Conservation (phyloP, 352 stramenopile genomes). For the Phytophthora multivora region DNA sequence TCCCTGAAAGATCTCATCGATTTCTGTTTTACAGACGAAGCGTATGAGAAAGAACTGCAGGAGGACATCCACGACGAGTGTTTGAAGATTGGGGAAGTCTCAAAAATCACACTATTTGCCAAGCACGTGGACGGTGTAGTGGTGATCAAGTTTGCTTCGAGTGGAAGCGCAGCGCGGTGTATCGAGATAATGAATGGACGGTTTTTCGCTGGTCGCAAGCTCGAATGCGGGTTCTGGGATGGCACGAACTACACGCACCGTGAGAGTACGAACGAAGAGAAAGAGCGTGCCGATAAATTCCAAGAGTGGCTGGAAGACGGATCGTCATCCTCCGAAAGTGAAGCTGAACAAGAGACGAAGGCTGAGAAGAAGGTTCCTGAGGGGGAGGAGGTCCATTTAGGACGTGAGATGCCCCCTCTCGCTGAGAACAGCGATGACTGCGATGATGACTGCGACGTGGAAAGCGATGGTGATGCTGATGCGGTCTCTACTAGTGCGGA, state of each 20-base stretch:
- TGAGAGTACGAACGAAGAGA: constrained; percentile 77
- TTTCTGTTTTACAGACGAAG: constrained; percentile 46
- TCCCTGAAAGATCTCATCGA: too few species aligned
- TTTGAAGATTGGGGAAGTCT: constrained; percentile 85
- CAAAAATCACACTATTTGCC: constrained; percentile 95
- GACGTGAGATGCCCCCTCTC: constrained; percentile 35
- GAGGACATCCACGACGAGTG: constrained; percentile 85
- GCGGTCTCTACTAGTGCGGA: constrained; percentile 3
- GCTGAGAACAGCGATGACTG: constrained; percentile 35
- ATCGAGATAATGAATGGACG: constrained; percentile 90
- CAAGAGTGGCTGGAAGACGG: constrained; percentile 93
- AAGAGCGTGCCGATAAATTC: constrained; percentile 93
- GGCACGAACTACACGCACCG: constrained; percentile 93
- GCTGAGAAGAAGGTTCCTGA: neutral
- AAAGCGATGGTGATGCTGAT: constrained; percentile 29
- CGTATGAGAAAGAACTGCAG: constrained; percentile 75
- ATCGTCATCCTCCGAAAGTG: constrained; percentile 61
- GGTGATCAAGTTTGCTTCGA: constrained; percentile 94
- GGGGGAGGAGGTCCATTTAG: constrained; percentile 18
- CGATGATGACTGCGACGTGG: constrained; percentile 36
- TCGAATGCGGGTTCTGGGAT: constrained; percentile 95
- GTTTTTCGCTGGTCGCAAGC: constrained; percentile 86
- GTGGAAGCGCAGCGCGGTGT: constrained; percentile 83
- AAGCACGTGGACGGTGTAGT: constrained; percentile 93
- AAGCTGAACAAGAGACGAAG: constrained; percentile 38